Evolutionary conservation across 2,329 filamentous ascomycete genomes (phyloP).

Genomic region (Cladosporium sp.): DNA sequence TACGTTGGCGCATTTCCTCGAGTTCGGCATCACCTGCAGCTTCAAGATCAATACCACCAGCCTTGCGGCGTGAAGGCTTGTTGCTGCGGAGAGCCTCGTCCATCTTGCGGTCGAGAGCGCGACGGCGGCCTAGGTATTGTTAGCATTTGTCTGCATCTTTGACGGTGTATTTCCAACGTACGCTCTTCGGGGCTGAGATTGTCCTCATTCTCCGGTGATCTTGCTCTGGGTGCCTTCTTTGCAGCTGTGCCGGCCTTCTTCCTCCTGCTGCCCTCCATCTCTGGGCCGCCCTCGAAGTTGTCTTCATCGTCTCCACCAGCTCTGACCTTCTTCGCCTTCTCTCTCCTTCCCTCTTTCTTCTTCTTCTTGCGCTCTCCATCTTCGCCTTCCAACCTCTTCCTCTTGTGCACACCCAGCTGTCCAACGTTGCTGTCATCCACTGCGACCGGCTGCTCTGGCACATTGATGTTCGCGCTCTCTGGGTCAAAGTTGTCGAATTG

Average conservation of each 20-base stretch:
- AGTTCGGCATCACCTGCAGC: slow-evolving; percentile 87
- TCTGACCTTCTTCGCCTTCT: slow-evolving; percentile 54
- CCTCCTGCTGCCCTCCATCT: slow-evolving; percentile 50
- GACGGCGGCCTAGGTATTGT: slow-evolving; percentile 54
- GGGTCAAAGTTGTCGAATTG: slow-evolving; percentile 61
- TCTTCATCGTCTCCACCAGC: slow-evolving; percentile 43
- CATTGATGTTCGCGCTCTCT: slow-evolving; percentile 50
- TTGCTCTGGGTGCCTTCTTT: slow-evolving; percentile 35
- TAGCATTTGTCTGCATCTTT: background rate
- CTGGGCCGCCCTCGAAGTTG: slow-evolving; percentile 48
- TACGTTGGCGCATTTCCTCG: slow-evolving; percentile 76
- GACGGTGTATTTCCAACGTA: slow-evolving; percentile 36
- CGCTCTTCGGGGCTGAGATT: slow-evolving; percentile 78
- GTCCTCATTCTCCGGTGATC: slow-evolving; percentile 67
- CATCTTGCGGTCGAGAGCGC: slow-evolving; percentile 80
- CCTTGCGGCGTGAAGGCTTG: slow-evolving; percentile 67
- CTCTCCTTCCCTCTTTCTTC: slow-evolving; percentile 54
- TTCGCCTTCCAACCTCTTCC: slow-evolving; percentile 59
- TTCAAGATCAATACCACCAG: slow-evolving; percentile 88
- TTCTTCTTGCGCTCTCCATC: slow-evolving; percentile 58
- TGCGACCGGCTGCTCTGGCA: slow-evolving; percentile 53
- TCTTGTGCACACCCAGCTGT: slow-evolving; percentile 58
- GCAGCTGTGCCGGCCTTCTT: slow-evolving; percentile 43
- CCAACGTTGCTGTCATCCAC: slow-evolving; percentile 60
- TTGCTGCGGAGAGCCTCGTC: slow-evolving; percentile 83